Conservation (phyloP, 176 grass and related monocot species). For the Neostapfia colusana region DNA sequence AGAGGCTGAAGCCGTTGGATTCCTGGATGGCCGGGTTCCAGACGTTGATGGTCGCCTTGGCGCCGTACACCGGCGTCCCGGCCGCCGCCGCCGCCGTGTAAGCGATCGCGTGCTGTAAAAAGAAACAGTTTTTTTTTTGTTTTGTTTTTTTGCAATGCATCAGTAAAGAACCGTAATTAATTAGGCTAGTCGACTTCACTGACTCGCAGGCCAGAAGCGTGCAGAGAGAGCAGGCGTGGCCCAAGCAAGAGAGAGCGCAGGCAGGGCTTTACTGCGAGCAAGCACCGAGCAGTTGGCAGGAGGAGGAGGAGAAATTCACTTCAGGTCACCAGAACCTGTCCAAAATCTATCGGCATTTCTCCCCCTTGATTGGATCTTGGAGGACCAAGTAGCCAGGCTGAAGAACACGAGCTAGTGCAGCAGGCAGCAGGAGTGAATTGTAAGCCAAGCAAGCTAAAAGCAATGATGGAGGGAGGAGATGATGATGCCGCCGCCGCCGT, state of each 20-base stretch:
- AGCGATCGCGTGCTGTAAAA: constrained; percentile 88
- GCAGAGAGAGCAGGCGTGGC: not conserved
- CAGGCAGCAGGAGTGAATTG: not conserved
- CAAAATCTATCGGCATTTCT: not conserved
- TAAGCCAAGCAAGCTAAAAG: not conserved
- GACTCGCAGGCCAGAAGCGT: not conserved
- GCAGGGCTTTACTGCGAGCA: not conserved
- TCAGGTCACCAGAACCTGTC: not conserved
- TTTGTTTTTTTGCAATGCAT: not conserved
- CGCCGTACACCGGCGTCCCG: constrained; percentile 57
- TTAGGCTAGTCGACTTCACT: not conserved
- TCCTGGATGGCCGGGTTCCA: constrained; percentile 78
- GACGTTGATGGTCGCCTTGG: constrained; percentile 90
- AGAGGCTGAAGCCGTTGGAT: constrained; percentile 87
- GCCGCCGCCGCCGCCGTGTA: constrained; percentile 49
- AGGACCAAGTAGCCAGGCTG: too few species aligned
- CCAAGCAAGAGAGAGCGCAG: not conserved
- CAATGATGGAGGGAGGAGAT: too few species aligned
- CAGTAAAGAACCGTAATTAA: not conserved
- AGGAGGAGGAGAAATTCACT: not conserved
- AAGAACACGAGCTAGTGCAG: not conserved
- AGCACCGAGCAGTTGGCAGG: too few species aligned
- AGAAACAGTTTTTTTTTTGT: not conserved
- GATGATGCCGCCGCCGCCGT: too few species aligned
- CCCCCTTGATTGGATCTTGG: too few species aligned